Evolutionary conservation across 768 basidiomycete genomes (phyloP), one percentile per base, ranked within the genome.

Genomic region (Lactifluus subvellereus): DNA sequence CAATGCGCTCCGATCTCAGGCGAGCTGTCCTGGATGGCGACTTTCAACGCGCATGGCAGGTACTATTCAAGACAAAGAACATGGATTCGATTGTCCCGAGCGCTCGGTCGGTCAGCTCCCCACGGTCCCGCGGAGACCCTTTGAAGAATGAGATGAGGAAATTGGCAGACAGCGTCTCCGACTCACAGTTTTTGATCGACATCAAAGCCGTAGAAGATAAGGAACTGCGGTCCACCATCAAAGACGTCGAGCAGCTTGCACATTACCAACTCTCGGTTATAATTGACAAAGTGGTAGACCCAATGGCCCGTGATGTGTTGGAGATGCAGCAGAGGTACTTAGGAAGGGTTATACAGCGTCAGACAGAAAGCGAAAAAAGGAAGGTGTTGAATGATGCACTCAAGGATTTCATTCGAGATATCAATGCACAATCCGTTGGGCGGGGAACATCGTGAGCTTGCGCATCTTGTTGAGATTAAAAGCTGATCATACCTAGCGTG

Each of bases 171-270:
- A 8, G 5, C 1, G 10, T 54, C n/a, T 14, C 56, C 1, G 64
- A 69, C 49, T 14, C 48, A 1, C 16, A 14, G 7, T 69, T 68
- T 42, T 57, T 69, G 0, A 20, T 47, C 9, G 10, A 27, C 16
- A 22, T 68, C 5, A 49, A 47, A 2, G 14, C n/a, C 5, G 49
- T 68, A 13, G 35, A 35, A 1, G 52, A 60, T 27, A 22, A 49
- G 14, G 62, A 65, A 7, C 18, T 55, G 13, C 14, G 40, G 2
- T 20, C 40, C 2, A 6, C 57, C 0, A 61, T 61, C 2, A 30
- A 37, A 7, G 16, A 27, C 1, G 61, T 38, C 0, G 16, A 35
- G 3, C 20, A 2, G 20, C 18, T 53, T 16, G 68, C 68, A 0
- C 32, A 22, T 14, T 16, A 35, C 4, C 48, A 65, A 6, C 56